A percentile compares a stretch with the other conserved stretches of the same genome.
Evolutionary conservation across 345 rosid species (phyloP).

Genomic region (Pelargonium nanum): DNA sequence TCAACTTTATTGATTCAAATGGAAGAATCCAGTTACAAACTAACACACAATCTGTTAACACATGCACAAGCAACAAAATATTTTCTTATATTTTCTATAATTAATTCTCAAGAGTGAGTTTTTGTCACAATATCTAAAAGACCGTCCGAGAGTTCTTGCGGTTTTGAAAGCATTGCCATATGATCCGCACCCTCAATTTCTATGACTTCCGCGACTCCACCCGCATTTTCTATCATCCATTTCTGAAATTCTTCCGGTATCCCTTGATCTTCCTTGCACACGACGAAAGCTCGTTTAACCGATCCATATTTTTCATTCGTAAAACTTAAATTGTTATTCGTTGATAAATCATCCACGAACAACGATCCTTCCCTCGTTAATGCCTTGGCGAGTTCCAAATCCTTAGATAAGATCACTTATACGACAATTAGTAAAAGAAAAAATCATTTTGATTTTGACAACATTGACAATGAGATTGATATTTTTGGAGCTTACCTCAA

Average conservation of each 20-base stretch:
- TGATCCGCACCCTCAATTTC: slow-evolving; percentile 24
- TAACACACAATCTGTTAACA: too few relatives aligned
- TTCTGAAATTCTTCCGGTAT: slow-evolving; percentile 14
- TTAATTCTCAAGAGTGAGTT: background rate
- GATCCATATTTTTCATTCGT: slow-evolving; percentile 15
- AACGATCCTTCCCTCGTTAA: slow-evolving; percentile 21
- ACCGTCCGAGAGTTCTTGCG: slow-evolving; percentile 18
- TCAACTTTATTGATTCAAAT: too few relatives aligned
- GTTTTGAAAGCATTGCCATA: slow-evolving; percentile 33
- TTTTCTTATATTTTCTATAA: too few relatives aligned
- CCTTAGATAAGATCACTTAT: slow-evolving; percentile 8
- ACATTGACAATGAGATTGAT: slow-evolving; percentile 15
- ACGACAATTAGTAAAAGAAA: too few relatives aligned
- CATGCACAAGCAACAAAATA: too few relatives aligned
- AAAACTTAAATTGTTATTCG: slow-evolving; percentile 13
- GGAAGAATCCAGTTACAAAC: too few relatives aligned
- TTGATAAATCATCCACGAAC: slow-evolving; percentile 12
- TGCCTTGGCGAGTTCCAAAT: slow-evolving; percentile 25
- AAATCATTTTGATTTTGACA: slow-evolving; percentile 25
- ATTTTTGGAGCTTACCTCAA: slow-evolving; percentile 11
- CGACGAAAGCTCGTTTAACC: slow-evolving; percentile 10
- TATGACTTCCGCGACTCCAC: slow-evolving; percentile 9
- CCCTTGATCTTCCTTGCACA: slow-evolving; percentile 15
- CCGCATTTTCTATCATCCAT: slow-evolving; percentile 13
- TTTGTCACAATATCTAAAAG: background rate